These are phyloP conservation scores for Globisporangium ultimum DNA, from an alignment of 352 stramenopile genomes.

Conservation along the genomic window DNA sequence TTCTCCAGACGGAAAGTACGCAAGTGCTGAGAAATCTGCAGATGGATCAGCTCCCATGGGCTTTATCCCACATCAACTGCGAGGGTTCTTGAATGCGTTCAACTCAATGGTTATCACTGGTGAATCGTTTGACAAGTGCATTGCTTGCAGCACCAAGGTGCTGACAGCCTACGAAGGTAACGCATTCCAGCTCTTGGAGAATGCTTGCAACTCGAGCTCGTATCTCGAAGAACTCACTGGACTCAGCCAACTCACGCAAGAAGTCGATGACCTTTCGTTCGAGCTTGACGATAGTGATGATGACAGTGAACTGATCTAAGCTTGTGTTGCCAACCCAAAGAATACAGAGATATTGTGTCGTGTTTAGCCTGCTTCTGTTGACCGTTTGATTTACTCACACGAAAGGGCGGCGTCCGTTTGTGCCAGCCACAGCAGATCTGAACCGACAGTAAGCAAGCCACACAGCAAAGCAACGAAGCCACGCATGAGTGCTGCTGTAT, in stretches of 20 bases:
- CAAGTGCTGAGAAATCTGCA: constrained; percentile 53
- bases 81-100: constrained; percentile 94
- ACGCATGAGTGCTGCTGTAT: neutral
- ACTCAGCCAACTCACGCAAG: constrained; percentile 49
- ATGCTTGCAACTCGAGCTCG: constrained; percentile 63
- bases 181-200: constrained; percentile 44
- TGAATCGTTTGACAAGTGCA: constrained; percentile 94
- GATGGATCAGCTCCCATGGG: constrained; percentile 60
- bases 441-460: neutral
- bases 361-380: neutral
- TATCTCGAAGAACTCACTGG: constrained; percentile 83
- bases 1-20: constrained; percentile 76
- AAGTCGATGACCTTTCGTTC: constrained; percentile 56
- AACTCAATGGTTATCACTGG: constrained; percentile 74
- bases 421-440: neutral
- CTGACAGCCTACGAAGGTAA: constrained; percentile 79
- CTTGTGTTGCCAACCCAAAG: neutral
- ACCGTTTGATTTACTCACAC: neutral
- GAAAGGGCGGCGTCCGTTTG: neutral
- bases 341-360: neutral
- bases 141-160: constrained; percentile 91
- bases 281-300: constrained; percentile 72
- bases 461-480: neutral
- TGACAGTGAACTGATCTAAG: constrained; percentile 52
- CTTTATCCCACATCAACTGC: constrained; percentile 94